Evolutionary conservation across 2,329 filamentous ascomycete species (phyloP).

Genomic region (Cladosporium halotolerans): DNA sequence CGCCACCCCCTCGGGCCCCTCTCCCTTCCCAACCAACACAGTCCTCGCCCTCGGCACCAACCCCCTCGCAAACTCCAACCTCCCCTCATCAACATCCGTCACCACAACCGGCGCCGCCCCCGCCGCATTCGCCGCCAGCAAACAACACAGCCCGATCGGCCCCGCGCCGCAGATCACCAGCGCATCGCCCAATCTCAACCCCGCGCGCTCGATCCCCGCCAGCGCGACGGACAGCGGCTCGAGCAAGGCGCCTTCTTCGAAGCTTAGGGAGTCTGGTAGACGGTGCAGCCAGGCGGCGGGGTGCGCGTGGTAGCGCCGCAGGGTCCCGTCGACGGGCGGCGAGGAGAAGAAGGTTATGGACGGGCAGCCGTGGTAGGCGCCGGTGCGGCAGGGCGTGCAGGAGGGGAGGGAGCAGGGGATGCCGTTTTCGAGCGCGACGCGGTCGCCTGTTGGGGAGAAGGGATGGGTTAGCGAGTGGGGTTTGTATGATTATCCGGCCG

Average conservation of each 20-base stretch:
- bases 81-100: conserved; percentile 38
- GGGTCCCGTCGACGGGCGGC: conserved; percentile 26
- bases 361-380: conserved; percentile 26
- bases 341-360: conserved; percentile 27
- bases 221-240: conserved; percentile 46
- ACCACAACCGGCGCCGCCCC: conserved; percentile 40
- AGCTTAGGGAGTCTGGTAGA: conserved; percentile 34
- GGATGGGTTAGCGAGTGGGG: too few species aligned
- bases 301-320: conserved; percentile 28
- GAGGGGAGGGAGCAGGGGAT: conserved; percentile 26
- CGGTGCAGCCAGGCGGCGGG: conserved; percentile 28
- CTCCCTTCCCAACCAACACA: conserved; percentile 31
- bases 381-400: conserved; percentile 26
- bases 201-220: conserved; percentile 37
- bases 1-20: conserved; percentile 32
- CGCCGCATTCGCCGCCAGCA: conserved; percentile 39
- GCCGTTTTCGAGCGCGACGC: conserved; percentile 30
- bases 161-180: conserved; percentile 34
- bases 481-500: too few species aligned
- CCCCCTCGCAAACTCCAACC: conserved; percentile 33
- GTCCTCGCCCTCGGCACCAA: conserved; percentile 34
- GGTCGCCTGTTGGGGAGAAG: conserved; percentile 20
- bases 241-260: conserved; percentile 41
- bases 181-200: conserved; percentile 35
- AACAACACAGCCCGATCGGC: conserved; percentile 34